phyloP scores from a whole-genome alignment of 306 rosid genomes.

The Vachellia pachyceras region DNA sequence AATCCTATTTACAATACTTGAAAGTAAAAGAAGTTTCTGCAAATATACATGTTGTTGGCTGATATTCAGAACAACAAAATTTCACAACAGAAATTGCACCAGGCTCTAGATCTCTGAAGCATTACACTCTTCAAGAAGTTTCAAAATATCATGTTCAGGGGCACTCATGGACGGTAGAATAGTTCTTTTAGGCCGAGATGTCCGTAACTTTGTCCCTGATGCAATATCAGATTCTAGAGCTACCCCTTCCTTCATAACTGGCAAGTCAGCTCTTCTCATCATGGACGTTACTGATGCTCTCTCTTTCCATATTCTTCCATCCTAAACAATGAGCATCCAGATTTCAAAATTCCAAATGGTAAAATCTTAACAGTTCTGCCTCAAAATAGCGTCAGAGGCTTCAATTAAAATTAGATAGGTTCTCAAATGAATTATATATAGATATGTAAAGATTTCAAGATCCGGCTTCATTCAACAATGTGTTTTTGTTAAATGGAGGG shows the following conservation, averaged over 20 bases:
- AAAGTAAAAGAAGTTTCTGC: neutral
- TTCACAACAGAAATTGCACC: constrained; percentile 43
- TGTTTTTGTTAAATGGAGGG: no score
- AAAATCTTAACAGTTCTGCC: neutral
- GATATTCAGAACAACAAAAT: neutral
- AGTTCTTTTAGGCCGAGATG: constrained; percentile 55
- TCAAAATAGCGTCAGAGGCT: neutral
- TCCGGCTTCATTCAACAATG: neutral
- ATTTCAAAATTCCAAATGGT: constrained; percentile 34
- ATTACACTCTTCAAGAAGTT: constrained; percentile 89
- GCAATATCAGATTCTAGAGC: constrained; percentile 53
- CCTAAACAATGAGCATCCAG: constrained; percentile 52
- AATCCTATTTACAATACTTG: constrained; percentile 2
- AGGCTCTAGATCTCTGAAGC: constrained; percentile 62
- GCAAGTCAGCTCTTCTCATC: constrained; percentile 73
- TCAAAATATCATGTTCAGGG: constrained; percentile 80
- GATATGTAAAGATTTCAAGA: neutral
- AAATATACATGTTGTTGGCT: constrained; percentile 15
- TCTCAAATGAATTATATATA: neutral
- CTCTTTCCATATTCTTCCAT: constrained; percentile 96
- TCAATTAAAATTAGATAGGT: neutral
- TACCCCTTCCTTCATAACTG: constrained; percentile 77
- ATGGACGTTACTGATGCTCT: constrained; percentile 68
- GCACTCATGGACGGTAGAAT: constrained; percentile 94
- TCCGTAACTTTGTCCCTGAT: constrained; percentile 48